Base-by-base conservation (phyloP, 179 eudicot species). In the Beta macrorhiza region DNA sequence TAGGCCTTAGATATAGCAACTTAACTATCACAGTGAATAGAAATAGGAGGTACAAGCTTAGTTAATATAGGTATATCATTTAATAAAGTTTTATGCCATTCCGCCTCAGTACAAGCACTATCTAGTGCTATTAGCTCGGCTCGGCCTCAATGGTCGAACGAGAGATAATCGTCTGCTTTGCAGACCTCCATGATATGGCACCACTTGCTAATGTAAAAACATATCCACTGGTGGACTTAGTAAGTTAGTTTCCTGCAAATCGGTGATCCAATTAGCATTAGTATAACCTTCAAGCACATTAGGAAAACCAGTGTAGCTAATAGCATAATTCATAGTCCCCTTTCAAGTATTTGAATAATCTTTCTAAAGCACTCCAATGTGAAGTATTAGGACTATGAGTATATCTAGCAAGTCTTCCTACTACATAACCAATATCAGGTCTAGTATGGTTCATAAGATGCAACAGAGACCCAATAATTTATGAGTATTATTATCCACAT, bases 11-110 rank as follows among this genome's bases (percentile, higher is more conserved):
- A 0, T 25, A 37, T 29, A 22, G 61, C 80, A 45, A 52, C 67
- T 63, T 63, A 37, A 63, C 67, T 63, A 20, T 63, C 42, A 63
- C 37, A 63, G 22, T 63, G 68, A 67, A 55, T 75, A 0, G 22
- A 75, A 53, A 75, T 56, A 29, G 78, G 17, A 22, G 68, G 78
- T 22, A 32, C 25, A 16, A 52, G 78, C 16, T 58, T 75, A 14
- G 5, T 29, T 13, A 29, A 68, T n/a, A 68, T 32, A 12, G 72
- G 22, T 5, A 68, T 13, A 37, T 75, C 22, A 15, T 7, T 9
- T 13, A 75, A 75, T 7, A 37, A 5, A 37, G 29, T 75, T 58
- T 58, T 75, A 1, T 29, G 44, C 3, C 13, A 55, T 44, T 57
- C 65, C 37, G 78, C 63, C 17, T 59, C 63, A 59, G 5, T 59